A percentile compares a stretch with the other conserved stretches of the same genome.
Conservation (phyloP, 164 flowering plant genomes). For the Vitis amurensis region DNA sequence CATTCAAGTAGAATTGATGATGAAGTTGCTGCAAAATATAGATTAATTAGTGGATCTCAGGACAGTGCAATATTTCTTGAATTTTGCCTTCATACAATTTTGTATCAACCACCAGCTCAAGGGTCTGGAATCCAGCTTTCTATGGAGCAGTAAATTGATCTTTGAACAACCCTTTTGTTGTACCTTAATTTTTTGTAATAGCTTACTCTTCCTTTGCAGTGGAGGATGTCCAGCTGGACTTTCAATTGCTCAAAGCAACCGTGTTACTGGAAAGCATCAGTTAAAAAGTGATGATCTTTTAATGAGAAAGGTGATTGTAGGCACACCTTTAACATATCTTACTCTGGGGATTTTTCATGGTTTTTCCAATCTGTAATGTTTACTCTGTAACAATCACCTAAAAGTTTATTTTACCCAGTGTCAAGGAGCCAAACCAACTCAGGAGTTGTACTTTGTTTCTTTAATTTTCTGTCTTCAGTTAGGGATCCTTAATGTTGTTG, state of each 20-base stretch:
- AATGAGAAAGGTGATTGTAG: constrained; percentile 60
- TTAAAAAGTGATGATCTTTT: constrained; percentile 54
- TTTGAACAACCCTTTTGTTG: not conserved
- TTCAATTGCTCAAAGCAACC: constrained; percentile 67
- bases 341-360: not conserved
- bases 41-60: constrained; percentile 36
- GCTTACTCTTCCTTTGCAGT: constrained; percentile 35
- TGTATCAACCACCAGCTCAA: constrained; percentile 73
- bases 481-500: constrained; percentile 80
- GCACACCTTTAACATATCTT: not conserved
- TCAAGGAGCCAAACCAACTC: not conserved
- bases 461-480: constrained; percentile 43
- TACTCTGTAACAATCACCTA: not conserved
- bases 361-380: not conserved
- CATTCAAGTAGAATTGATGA: constrained; percentile 59
- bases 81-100: constrained; percentile 76
- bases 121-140: constrained; percentile 45
- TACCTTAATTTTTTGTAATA: constrained; percentile 2
- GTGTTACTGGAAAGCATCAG: constrained; percentile 71
- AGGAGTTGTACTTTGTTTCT: constrained; percentile 1
- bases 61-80: constrained; percentile 67
- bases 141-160: not conserved
- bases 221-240: constrained; percentile 74
- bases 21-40: constrained; percentile 62
- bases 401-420: no score